Percentiles rank a stretch among this genome's conserved stretches.
Conservation (phyloP, 176 grass and related monocot genomes). For the Alloteropsis semialata region DNA sequence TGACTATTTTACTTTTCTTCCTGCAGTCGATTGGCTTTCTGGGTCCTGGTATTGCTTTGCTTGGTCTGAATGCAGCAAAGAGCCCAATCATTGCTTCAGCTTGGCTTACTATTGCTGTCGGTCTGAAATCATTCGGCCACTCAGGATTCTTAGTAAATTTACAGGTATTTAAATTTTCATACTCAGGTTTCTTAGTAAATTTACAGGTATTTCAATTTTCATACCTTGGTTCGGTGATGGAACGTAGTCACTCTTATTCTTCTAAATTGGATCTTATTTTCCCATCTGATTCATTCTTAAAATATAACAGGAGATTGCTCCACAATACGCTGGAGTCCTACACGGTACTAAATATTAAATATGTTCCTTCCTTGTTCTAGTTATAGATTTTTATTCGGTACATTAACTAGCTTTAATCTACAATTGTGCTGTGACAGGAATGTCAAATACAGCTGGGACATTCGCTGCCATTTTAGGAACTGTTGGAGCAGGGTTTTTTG, state of each 20-base stretch:
- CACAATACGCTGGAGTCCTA: conserved; percentile 88
- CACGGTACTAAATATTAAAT: conserved; percentile 69
- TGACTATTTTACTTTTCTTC: conserved; percentile 16
- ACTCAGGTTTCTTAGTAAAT: conserved; percentile 93
- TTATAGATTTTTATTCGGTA: background rate
- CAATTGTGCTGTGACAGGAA: conserved; percentile 51
- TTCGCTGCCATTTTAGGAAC: conserved; percentile 93
- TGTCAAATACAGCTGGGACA: conserved; percentile 94
- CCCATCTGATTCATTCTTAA: conserved; percentile 20
- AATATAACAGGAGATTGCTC: conserved; percentile 79
- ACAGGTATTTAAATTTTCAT: conserved; percentile 52
- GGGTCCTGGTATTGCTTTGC: conserved; percentile 79
- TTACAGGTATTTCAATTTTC: conserved; percentile 59
- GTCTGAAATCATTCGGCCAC: conserved; percentile 93
- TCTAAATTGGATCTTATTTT: conserved; percentile 1
- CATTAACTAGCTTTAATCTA: conserved; percentile 11
- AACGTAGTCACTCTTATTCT: background rate
- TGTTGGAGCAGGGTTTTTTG: conserved; percentile 94
- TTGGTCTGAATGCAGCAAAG: conserved; percentile 83
- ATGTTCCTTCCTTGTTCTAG: background rate
- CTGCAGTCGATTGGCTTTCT: conserved; percentile 92
- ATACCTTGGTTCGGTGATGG: conserved; percentile 13
- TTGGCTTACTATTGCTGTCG: conserved; percentile 89
- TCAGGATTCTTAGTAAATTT: conserved; percentile 97
- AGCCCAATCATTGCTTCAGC: conserved; percentile 71